Conservation (phyloP, 768 basidiomycete genomes). For the Leucocoprinus leucothites region DNA sequence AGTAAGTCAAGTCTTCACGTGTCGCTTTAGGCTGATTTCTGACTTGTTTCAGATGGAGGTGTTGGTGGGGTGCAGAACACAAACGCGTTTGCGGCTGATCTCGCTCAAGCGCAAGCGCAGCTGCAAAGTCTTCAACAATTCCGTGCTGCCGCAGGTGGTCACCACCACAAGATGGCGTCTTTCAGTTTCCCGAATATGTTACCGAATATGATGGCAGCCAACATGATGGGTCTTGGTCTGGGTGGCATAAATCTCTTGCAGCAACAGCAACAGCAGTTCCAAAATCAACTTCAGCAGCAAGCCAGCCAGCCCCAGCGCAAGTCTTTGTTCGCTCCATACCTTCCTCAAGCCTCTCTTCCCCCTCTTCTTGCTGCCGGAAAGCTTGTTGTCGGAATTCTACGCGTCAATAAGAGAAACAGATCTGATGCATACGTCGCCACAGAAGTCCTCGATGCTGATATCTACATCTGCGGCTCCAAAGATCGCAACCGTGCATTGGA, state of each 20-base stretch:
- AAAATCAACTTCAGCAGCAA: slow-evolving; percentile 93
- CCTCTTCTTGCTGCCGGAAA: slow-evolving; percentile 96
- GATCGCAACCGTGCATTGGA: slow-evolving; percentile 98
- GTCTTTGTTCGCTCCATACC: slow-evolving; percentile 96
- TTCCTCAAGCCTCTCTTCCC: slow-evolving; percentile 95
- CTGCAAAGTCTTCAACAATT: slow-evolving; percentile 95
- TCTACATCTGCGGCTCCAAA: slow-evolving; percentile 98
- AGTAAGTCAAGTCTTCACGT: slow-evolving; percentile 47
- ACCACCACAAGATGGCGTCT: slow-evolving; percentile 95
- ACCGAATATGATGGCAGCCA: slow-evolving; percentile 96
- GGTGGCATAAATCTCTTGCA: slow-evolving; percentile 84
- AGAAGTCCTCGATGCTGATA: slow-evolving; percentile 96
- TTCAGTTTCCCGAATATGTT: slow-evolving; percentile 99
- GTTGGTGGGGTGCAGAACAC: slow-evolving; percentile 66
- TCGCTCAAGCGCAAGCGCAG: slow-evolving; percentile 96
- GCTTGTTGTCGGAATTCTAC: slow-evolving; percentile 92
- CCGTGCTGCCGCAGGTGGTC: slow-evolving; percentile 90
- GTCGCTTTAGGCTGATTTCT: slow-evolving; percentile 9
- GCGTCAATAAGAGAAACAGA: slow-evolving; percentile 97
- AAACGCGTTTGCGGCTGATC: slow-evolving; percentile 70
- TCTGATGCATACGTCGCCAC: slow-evolving; percentile 99
- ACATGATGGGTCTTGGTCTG: slow-evolving; percentile 88
- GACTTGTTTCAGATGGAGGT: slow-evolving; percentile 56
- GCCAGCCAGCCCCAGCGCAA: slow-evolving; percentile 92
- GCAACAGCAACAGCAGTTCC: slow-evolving; percentile 93